Conservation (phyloP, 2,329 filamentous ascomycete species). For the Alternaria burnsii region DNA sequence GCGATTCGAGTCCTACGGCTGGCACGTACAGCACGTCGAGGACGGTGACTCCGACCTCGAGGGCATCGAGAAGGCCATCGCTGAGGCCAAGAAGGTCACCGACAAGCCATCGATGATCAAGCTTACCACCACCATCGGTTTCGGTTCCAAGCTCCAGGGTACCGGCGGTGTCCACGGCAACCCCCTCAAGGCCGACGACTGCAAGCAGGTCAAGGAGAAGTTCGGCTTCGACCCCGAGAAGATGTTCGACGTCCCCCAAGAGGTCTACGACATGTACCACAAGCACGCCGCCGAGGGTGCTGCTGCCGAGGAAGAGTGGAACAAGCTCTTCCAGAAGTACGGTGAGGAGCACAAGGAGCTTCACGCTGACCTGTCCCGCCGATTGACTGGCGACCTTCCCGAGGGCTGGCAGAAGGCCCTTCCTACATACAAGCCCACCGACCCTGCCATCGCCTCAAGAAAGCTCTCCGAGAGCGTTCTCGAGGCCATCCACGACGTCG, state of each 20-base stretch:
- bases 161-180: constrained; percentile 96
- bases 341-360: constrained; percentile 77
- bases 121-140: constrained; percentile 96
- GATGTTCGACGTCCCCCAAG: constrained; percentile 90
- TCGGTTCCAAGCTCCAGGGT: constrained; percentile 90
- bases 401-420: constrained; percentile 96
- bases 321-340: constrained; percentile 91
- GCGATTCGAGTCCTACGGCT: constrained; percentile 96
- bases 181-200: constrained; percentile 92
- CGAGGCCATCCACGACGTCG: constrained; percentile 79
- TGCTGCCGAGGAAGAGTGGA: constrained; percentile 92
- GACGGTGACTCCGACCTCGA: constrained; percentile 90
- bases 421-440: constrained; percentile 86
- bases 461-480: constrained; percentile 97
- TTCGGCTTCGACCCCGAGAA: constrained; percentile 97
- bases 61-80: constrained; percentile 86
- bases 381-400: constrained; percentile 82
- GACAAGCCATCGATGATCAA: constrained; percentile 98
- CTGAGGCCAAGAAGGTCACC: constrained; percentile 83
- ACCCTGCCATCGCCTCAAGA: constrained; percentile 86
- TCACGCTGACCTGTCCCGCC: constrained; percentile 81
- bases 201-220: constrained; percentile 90
- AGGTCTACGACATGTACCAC: constrained; percentile 91
- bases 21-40: constrained; percentile 85
- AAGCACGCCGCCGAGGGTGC: constrained; percentile 87